A percentile compares a stretch with the other conserved stretches of the same genome.
phyloP scores from a whole-genome alignment of 2,329 filamentous ascomycete species.

The Fusarium annulatum region DNA sequence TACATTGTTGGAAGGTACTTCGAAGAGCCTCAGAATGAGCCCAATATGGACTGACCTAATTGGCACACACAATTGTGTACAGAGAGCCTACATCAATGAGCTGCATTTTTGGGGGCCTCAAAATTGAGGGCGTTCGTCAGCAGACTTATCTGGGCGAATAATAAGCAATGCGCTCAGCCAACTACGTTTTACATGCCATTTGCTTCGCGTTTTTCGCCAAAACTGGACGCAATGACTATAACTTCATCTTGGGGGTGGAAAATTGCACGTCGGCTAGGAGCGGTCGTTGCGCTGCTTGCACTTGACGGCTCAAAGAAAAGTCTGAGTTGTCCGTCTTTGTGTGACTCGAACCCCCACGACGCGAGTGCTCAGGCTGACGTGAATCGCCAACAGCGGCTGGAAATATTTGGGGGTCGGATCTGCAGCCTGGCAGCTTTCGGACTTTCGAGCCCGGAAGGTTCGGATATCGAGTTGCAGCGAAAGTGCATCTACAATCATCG shows the following conservation, averaged over 20 bases:
- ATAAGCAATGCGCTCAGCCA: neutral
- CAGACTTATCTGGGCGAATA: neutral
- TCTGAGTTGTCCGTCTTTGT: rapidly evolving
- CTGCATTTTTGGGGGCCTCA: neutral
- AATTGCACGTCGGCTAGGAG: rapidly evolving
- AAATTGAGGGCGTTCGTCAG: neutral
- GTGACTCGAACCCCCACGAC: neutral
- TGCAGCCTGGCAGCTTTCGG: neutral
- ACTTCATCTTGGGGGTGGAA: neutral
- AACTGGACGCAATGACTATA: rapidly evolving
- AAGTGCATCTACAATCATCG: neutral
- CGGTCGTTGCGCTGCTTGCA: neutral
- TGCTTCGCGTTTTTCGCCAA: neutral
- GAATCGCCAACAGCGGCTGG: neutral
- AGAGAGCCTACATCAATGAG: too few species aligned
- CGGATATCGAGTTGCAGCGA: neutral
- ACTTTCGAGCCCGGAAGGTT: neutral
- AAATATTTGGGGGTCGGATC: neutral
- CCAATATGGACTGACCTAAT: too few species aligned
- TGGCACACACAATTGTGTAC: neutral
- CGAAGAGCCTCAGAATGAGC: too few species aligned
- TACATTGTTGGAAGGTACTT: too few species aligned
- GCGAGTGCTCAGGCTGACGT: neutral
- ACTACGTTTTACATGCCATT: neutral
- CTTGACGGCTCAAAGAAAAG: rapidly evolving